These are phyloP conservation scores for Fraxinus nigra DNA, from an alignment of 305 asterid genomes.

Conservation along the genomic window DNA sequence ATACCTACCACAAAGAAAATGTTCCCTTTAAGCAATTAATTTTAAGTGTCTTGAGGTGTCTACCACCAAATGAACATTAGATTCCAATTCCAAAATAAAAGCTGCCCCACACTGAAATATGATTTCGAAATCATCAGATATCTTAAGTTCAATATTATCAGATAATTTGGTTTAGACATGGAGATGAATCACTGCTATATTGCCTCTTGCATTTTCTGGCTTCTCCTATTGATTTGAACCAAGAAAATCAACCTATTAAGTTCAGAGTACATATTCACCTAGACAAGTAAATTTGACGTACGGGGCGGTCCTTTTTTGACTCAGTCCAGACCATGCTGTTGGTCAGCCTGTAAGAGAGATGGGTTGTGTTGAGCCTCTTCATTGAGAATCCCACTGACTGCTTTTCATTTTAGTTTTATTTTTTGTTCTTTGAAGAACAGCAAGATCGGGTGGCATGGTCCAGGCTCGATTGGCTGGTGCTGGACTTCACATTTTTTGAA, in stretches of 20 bases:
- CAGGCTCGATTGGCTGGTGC: neutral
- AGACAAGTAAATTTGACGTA: neutral
- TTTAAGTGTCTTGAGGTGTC: conserved; percentile 51
- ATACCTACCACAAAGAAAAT: conserved; percentile 54
- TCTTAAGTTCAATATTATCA: conserved; percentile 13
- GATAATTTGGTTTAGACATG: conserved; percentile 21
- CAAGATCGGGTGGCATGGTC: neutral
- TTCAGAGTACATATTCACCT: neutral
- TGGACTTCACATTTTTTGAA: neutral
- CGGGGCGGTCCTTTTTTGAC: neutral
- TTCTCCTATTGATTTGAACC: neutral
- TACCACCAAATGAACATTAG: conserved; percentile 69
- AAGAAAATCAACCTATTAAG: neutral
- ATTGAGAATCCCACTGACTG: neutral
- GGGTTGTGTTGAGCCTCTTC: neutral
- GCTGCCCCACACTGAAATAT: conserved; percentile 26
- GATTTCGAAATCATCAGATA: conserved; percentile 24
- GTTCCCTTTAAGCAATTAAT: conserved; percentile 23
- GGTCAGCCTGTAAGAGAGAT: neutral
- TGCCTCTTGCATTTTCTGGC: neutral
- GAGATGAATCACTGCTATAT: conserved; percentile 15
- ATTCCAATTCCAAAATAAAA: conserved; percentile 44
- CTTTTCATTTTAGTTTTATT: neutral
- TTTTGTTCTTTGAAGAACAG: neutral
- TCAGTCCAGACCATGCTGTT: neutral